Evolutionary conservation across 1,139 yeast species (phyloP).

Genomic region (Yarrowia galli): DNA sequence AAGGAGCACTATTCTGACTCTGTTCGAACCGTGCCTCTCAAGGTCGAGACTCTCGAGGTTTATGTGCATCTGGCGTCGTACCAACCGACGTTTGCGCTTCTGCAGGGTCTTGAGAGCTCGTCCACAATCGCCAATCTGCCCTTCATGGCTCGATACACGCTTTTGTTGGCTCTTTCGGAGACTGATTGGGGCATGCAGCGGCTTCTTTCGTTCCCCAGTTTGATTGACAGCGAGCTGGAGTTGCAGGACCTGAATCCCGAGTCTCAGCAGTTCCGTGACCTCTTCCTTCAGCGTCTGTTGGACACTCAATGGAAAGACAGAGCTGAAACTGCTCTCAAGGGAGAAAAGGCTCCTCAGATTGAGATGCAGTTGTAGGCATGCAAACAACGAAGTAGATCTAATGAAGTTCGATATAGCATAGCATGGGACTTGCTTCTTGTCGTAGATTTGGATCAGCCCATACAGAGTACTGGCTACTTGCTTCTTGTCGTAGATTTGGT

Average conservation of each 20-base stretch:
- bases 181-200: conserved; percentile 17
- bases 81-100: conserved; percentile 5
- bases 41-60: conserved; percentile 14
- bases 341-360: conserved; percentile 19
- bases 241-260: conserved; percentile 27
- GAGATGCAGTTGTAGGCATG: conserved; percentile 32
- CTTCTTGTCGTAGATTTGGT: no score
- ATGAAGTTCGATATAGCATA: no score
- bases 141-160: conserved; percentile 25
- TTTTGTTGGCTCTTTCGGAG: neutral
- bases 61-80: conserved; percentile 10
- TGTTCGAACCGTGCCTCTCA: neutral
- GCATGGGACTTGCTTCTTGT: no score
- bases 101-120: neutral
- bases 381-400: no score
- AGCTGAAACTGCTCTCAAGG: conserved; percentile 18
- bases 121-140: neutral
- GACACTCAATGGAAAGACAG: conserved; percentile 21
- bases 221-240: conserved; percentile 22
- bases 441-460: no score
- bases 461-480: no score
- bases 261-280: neutral
- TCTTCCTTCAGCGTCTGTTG: conserved; percentile 1
- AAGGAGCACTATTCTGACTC: neutral
- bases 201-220: conserved; percentile 20